Evolutionary conservation across 2,329 filamentous ascomycete species (phyloP).

Genomic region (Fusarium sp.): DNA sequence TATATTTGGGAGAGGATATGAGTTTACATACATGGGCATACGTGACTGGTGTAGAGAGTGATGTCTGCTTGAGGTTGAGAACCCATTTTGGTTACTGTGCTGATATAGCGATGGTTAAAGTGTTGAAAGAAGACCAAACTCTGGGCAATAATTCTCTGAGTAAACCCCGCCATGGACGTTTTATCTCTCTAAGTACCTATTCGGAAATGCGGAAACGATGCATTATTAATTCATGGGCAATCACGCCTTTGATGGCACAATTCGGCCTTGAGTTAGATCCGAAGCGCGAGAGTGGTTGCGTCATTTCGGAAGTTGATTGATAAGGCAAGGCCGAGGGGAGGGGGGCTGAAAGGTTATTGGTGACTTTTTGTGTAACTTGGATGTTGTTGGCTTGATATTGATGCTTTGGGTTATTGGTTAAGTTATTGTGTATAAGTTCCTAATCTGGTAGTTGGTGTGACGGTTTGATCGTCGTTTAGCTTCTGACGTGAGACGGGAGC

Average conservation of each 20-base stretch:
- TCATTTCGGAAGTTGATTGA: not conserved
- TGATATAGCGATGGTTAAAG: not conserved
- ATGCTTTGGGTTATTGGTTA: not conserved
- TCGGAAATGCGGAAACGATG: not conserved
- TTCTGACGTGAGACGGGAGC: constrained; percentile 25
- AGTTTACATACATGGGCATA: constrained; percentile 67
- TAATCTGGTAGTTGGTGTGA: not conserved
- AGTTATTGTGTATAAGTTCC: not conserved
- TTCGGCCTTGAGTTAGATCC: constrained; percentile 8
- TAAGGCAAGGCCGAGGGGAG: not conserved
- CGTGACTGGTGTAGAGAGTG: constrained; percentile 76
- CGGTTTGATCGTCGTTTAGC: constrained; percentile 1
- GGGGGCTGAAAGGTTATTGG: not conserved
- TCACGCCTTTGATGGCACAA: not conserved
- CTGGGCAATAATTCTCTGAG: not conserved
- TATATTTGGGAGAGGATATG: not conserved
- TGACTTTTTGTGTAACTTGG: not conserved
- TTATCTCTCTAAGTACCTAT: not conserved
- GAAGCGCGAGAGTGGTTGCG: constrained; percentile 21
- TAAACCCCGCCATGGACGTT: not conserved
- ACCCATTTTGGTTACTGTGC: constrained; percentile 23
- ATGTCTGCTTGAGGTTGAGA: constrained; percentile 52
- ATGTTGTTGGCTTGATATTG: not conserved
- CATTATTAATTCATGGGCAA: constrained; percentile 9
- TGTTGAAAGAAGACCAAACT: not conserved